Conservation (phyloP, 108 stramenopile genomes). For the Pseudonitzschia multiseries region DNA sequence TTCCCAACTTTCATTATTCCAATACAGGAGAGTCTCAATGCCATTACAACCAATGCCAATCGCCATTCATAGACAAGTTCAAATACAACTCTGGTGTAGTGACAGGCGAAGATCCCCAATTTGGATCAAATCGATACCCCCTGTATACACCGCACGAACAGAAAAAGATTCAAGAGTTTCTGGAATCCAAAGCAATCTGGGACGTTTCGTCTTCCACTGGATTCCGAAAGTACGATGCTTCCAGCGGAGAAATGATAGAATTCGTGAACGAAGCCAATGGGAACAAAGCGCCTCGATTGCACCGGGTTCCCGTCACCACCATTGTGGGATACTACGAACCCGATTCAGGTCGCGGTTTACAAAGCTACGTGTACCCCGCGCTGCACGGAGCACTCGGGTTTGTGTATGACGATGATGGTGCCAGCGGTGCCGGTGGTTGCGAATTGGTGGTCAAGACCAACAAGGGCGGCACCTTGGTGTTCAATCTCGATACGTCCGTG, state of each 20-base stretch:
- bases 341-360: neutral
- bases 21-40: neutral
- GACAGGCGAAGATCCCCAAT: neutral
- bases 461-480: neutral
- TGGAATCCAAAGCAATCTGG: neutral
- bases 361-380: slow-evolving; percentile 4
- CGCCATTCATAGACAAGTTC: neutral
- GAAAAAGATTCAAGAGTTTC: neutral
- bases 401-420: slow-evolving; percentile 1
- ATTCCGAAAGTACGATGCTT: neutral
- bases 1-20: neutral
- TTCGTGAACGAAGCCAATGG: neutral
- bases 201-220: slow-evolving; percentile 2
- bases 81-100: neutral
- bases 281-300: neutral
- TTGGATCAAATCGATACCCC: neutral
- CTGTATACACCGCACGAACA: neutral
- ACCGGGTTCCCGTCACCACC: slow-evolving; percentile 1
- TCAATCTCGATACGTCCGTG: neutral
- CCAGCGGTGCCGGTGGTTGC: neutral
- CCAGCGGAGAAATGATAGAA: neutral
- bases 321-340: slow-evolving; percentile 10
- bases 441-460: slow-evolving; percentile 3
- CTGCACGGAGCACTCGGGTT: slow-evolving; percentile 1
- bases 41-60: neutral